These are phyloP conservation scores for Eutrema yunnanense DNA, from an alignment of 345 rosid species.

Conservation along the genomic window DNA sequence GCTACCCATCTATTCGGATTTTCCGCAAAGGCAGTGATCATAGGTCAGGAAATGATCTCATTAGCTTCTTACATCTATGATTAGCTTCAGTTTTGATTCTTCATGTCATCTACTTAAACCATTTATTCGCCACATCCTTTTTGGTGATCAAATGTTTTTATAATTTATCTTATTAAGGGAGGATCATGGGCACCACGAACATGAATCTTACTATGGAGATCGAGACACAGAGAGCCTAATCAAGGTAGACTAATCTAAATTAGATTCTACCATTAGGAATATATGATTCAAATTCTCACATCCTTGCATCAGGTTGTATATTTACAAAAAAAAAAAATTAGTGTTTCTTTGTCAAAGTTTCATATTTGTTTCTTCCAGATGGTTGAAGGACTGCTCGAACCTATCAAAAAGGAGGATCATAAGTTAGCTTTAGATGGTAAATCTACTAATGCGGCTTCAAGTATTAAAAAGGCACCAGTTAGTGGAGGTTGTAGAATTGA, in stretches of 20 bases:
- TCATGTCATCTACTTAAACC: too few species aligned
- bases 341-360: too few species aligned
- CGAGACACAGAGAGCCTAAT: conserved; percentile 89
- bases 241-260: conserved; percentile 40
- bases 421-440: conserved; percentile 43
- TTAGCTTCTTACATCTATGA: not conserved
- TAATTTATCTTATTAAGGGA: conserved; percentile 39
- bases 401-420: conserved; percentile 50
- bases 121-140: not conserved
- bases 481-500: conserved; percentile 93
- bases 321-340: not conserved
- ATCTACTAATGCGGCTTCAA: conserved; percentile 28
- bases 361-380: conserved; percentile 40
- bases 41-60: conserved; percentile 34
- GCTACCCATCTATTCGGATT: conserved; percentile 94
- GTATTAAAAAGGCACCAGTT: conserved; percentile 46
- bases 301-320: not conserved
- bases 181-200: conserved; percentile 87
- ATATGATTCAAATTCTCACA: not conserved
- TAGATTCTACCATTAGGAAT: not conserved
- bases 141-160: not conserved
- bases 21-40: conserved; percentile 83
- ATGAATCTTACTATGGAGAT: conserved; percentile 95
- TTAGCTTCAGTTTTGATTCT: too few species aligned
- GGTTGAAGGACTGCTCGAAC: conserved; percentile 58